Percentiles rank a stretch among this genome's conserved stretches.
These are phyloP conservation scores for Yamadazyma paraphyllophila DNA, from an alignment of 805 yeast genomes.

Conservation along the genomic window DNA sequence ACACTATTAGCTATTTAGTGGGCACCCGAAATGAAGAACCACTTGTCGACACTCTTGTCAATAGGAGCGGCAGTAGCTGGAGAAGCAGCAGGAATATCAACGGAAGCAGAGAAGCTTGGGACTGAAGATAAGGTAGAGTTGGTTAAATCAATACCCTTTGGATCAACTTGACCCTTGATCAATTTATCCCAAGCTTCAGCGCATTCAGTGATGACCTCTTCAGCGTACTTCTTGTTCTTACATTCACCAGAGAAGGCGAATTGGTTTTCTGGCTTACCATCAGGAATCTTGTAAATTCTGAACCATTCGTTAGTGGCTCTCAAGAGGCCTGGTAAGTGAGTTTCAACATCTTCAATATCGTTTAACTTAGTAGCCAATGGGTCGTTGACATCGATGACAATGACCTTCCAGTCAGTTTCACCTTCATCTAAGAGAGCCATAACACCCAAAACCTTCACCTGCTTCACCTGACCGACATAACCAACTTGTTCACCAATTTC, in stretches of 20 bases:
- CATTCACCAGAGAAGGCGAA: conserved; percentile 76
- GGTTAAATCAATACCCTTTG: conserved; percentile 64
- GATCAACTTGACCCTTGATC: conserved; percentile 42
- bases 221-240: conserved; percentile 55
- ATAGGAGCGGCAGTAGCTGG: conserved; percentile 86
- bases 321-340: conserved; percentile 67
- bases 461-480: conserved; percentile 51
- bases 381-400: conserved; percentile 67
- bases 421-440: conserved; percentile 87
- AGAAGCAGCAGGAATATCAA: conserved; percentile 66
- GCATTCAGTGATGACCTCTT: conserved; percentile 60
- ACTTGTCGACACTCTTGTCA: conserved; percentile 94
- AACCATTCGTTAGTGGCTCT: conserved; percentile 75
- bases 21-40: conserved; percentile 96
- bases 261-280: conserved; percentile 71
- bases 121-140: conserved; percentile 69
- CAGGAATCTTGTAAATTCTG: conserved; percentile 78
- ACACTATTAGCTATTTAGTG: conserved; percentile 25
- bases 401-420: conserved; percentile 93
- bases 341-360: conserved; percentile 66
- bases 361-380: conserved; percentile 59
- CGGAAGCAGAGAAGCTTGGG: conserved; percentile 46
- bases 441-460: conserved; percentile 70
- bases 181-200: conserved; percentile 65
- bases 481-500: conserved; percentile 50